Conservation (phyloP, 2,329 filamentous ascomycete genomes). For the Trematosphaeria pertusa region DNA sequence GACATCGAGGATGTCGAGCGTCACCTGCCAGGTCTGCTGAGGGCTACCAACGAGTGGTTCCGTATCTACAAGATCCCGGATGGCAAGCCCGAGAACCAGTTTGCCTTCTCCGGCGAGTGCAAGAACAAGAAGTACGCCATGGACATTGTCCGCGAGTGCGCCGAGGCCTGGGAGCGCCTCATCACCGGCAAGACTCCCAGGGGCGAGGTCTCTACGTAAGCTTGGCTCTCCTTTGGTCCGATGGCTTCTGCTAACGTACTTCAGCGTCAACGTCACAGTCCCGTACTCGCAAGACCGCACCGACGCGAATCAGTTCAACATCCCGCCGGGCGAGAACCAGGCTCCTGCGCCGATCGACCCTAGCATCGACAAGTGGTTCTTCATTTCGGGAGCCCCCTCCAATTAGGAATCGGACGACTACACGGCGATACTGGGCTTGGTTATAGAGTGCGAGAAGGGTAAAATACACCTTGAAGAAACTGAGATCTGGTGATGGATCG, state of each 20-base stretch:
- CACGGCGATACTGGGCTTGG: not conserved
- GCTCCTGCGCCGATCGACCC: slow-evolving; percentile 87
- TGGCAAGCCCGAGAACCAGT: slow-evolving; percentile 99
- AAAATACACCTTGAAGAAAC: not conserved
- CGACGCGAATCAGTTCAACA: slow-evolving; percentile 72
- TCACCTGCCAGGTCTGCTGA: slow-evolving; percentile 93
- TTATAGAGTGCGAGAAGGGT: not conserved
- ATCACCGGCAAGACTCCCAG: slow-evolving; percentile 86
- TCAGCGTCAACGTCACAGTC: slow-evolving; percentile 81
- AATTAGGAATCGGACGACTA: slow-evolving; percentile 41
- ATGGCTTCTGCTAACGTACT: slow-evolving; percentile 41
- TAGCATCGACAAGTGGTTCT: slow-evolving; percentile 99
- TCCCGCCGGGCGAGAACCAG: slow-evolving; percentile 82
- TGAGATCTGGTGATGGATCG: too few relatives aligned
- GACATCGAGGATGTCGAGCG: slow-evolving; percentile 99
- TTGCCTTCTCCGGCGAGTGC: slow-evolving; percentile 99
- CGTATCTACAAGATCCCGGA: slow-evolving; percentile 99
- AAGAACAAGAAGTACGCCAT: slow-evolving; percentile 99
- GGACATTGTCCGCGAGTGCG: slow-evolving; percentile 94
- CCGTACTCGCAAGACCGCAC: slow-evolving; percentile 75
- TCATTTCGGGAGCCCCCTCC: slow-evolving; percentile 93
- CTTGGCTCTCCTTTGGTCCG: too few relatives aligned
- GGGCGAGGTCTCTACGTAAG: slow-evolving; percentile 83
- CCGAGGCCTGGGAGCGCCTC: slow-evolving; percentile 95
- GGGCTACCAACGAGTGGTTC: slow-evolving; percentile 99